phyloP scores from a whole-genome alignment of 2,329 filamentous ascomycete genomes.

The Pseudogymnoascus sp. region DNA sequence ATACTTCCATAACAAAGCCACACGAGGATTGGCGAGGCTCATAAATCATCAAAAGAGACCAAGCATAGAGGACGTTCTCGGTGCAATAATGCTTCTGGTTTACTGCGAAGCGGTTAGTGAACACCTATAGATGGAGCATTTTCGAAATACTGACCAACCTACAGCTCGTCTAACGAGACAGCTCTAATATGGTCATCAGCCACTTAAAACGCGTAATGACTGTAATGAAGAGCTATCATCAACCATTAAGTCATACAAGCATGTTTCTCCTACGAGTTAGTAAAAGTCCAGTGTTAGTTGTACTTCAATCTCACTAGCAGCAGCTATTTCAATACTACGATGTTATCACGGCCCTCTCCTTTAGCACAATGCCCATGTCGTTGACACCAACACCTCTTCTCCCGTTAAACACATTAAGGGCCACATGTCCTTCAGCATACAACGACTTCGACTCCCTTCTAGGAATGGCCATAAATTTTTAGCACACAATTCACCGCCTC shows the following conservation, averaged over 20 bases:
- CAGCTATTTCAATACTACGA: constrained; percentile 42
- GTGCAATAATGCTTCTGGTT: constrained; percentile 53
- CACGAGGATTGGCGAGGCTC: constrained; percentile 49
- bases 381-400: background rate
- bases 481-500: background rate
- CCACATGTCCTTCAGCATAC: background rate
- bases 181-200: constrained; percentile 52
- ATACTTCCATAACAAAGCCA: constrained; percentile 52
- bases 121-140: background rate
- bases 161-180: constrained; percentile 54
- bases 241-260: constrained; percentile 43
- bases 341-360: background rate
- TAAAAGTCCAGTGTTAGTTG: background rate
- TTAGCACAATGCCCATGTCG: background rate
- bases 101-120: constrained; percentile 56
- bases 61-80: constrained; percentile 51
- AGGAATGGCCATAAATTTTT: constrained; percentile 18
- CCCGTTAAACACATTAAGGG: background rate
- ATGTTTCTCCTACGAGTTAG: constrained; percentile 52
- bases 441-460: background rate
- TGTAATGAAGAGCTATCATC: constrained; percentile 46
- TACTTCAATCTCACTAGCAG: constrained; percentile 19
- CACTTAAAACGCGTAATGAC: constrained; percentile 56
- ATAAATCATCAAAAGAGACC: constrained; percentile 46
- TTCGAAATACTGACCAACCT: constrained; percentile 15